phyloP scores from a whole-genome alignment of 345 rosid species.

The Aquilaria sinensis region DNA sequence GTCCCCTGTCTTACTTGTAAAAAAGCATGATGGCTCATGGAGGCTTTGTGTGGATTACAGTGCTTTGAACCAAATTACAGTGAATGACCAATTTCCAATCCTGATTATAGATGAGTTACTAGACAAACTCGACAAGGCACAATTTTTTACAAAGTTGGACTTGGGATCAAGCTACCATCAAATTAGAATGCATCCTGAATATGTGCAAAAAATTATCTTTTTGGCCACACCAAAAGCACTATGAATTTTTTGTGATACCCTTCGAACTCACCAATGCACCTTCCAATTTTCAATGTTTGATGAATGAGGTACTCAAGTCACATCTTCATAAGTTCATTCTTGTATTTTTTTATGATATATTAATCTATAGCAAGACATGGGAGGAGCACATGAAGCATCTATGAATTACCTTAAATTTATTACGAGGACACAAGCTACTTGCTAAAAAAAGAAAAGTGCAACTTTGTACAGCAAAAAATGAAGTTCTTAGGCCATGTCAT shows the following conservation, averaged over 20 bases:
- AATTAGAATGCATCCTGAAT: too few relatives aligned
- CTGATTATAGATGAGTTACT: neutral
- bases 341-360: neutral
- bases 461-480: neutral
- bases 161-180: neutral
- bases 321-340: neutral
- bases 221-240: neutral
- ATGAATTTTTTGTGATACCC: neutral
- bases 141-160: neutral
- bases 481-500: neutral
- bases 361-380: neutral
- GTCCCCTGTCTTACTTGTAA: neutral
- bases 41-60: neutral
- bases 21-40: constrained; percentile 15
- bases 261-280: neutral
- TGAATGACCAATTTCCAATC: neutral
- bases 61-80: neutral
- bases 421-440: neutral
- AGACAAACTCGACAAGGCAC: neutral
- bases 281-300: neutral
- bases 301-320: neutral
- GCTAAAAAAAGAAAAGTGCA: neutral
- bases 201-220: neutral
- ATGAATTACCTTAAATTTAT: neutral
- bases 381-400: neutral